phyloP scores from a whole-genome alignment of 2,329 filamentous ascomycete genomes.

The Lachnellula subtilissima region DNA sequence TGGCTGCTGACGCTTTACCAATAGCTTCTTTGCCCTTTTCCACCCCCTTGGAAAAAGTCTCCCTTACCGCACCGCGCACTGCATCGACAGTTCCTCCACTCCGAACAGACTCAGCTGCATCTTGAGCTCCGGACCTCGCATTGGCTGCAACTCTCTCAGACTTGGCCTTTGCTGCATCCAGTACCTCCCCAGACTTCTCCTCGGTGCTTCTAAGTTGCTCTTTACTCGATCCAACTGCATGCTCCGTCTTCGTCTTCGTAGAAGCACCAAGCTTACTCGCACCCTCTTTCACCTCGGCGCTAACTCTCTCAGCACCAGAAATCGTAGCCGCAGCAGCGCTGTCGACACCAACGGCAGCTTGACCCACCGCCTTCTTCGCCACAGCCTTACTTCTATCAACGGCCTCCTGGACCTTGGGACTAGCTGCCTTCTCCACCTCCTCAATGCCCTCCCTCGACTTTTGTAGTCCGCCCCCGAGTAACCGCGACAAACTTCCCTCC shows the following conservation, averaged over 20 bases:
- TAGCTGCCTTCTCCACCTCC: conserved; percentile 28
- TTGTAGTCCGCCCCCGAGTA: conserved; percentile 33
- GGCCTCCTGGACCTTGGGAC: conserved; percentile 34
- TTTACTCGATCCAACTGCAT: conserved; percentile 13
- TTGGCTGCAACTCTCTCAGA: conserved; percentile 22
- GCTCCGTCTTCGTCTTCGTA: conserved; percentile 9
- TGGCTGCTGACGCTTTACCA: conserved; percentile 37
- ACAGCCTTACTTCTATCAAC: conserved; percentile 36
- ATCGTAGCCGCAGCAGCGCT: conserved; percentile 22
- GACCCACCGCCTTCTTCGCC: conserved; percentile 20
- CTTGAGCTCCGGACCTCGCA: conserved; percentile 22
- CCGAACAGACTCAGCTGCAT: conserved; percentile 18
- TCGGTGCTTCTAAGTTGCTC: conserved; percentile 21
- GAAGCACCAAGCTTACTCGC: conserved; percentile 16
- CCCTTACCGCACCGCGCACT: conserved; percentile 35
- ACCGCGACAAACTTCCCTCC: conserved; percentile 44
- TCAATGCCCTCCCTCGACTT: conserved; percentile 28
- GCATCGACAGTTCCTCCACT: conserved; percentile 35
- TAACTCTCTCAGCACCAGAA: conserved; percentile 21
- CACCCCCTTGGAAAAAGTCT: conserved; percentile 31
- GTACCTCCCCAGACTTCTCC: conserved; percentile 22
- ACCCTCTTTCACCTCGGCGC: conserved; percentile 9
- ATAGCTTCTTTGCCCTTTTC: conserved; percentile 34
- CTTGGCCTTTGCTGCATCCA: conserved; percentile 29
- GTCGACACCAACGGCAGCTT: conserved; percentile 20